Percentiles rank a stretch among this genome's conserved stretches.
These are phyloP conservation scores for Gymnopus androsaceus DNA, from an alignment of 1,284 basidiomycete genomes.

Conservation along the genomic window DNA sequence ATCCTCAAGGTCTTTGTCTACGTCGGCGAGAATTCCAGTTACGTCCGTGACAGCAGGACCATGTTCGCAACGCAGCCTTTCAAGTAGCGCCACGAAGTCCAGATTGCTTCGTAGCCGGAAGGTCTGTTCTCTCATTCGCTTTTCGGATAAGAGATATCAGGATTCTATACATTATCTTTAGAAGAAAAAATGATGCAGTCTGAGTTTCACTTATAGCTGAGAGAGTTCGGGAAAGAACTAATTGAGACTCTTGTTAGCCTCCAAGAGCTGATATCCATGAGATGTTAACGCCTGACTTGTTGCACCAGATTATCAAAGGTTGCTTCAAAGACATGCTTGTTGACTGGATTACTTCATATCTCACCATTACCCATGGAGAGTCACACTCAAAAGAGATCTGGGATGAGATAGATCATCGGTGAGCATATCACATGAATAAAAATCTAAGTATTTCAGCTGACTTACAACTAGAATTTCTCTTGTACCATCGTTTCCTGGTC, in stretches of 20 bases:
- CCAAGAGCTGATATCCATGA: conserved; percentile 32
- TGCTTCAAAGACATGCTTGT: too few species aligned
- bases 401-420: conserved; percentile 30
- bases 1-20: neutral
- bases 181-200: too few species aligned
- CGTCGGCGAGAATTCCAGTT: neutral
- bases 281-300: conserved; percentile 28
- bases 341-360: conserved; percentile 31
- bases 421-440: neutral
- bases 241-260: too few species aligned
- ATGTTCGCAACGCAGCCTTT: neutral
- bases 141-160: too few species aligned
- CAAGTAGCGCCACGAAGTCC: neutral
- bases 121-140: neutral
- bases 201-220: too few species aligned
- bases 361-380: conserved; percentile 19
- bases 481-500: conserved; percentile 25
- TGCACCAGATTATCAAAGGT: conserved; percentile 38
- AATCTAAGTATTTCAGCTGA: neutral
- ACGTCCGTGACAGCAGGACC: neutral
- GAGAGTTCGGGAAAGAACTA: too few species aligned
- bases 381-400: conserved; percentile 21
- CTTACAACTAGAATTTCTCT: neutral
- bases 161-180: too few species aligned
- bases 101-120: neutral